These are phyloP conservation scores for Oenanthe javanica DNA, from an alignment of 140 eudicot species.

Conservation along the genomic window DNA sequence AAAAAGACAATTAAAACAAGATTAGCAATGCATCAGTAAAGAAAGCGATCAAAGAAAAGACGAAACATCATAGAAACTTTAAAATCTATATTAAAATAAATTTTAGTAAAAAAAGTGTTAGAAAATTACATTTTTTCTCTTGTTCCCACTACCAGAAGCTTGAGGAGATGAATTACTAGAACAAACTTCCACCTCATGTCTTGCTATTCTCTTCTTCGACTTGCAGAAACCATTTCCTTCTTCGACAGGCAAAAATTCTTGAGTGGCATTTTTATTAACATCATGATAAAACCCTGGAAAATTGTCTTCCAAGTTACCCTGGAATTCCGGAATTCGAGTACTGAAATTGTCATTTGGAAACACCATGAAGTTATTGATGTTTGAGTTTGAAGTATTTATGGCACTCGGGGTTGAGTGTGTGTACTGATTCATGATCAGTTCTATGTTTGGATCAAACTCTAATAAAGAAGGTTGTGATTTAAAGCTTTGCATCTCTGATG, in stretches of 20 bases:
- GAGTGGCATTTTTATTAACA: slow-evolving; percentile 28
- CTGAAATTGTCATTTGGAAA: slow-evolving; percentile 32
- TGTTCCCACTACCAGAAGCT: slow-evolving; percentile 32
- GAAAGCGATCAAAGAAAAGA: not conserved
- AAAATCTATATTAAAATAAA: no score
- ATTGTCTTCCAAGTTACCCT: slow-evolving; percentile 26
- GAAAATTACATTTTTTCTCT: slow-evolving; percentile 33
- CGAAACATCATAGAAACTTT: not conserved
- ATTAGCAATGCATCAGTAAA: not conserved
- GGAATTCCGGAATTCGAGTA: slow-evolving; percentile 17
- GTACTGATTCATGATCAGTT: slow-evolving; percentile 30
- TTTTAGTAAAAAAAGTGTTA: not conserved
- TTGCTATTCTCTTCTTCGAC: slow-evolving; percentile 36
- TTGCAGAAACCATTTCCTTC: slow-evolving; percentile 10
- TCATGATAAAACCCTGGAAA: slow-evolving; percentile 26
- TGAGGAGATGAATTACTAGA: slow-evolving; percentile 47
- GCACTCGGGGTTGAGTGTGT: slow-evolving; percentile 22
- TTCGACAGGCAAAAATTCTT: slow-evolving; percentile 15
- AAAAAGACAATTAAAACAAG: not conserved
- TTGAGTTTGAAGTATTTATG: slow-evolving; percentile 23
- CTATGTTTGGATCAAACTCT: slow-evolving; percentile 52
- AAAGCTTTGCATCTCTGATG: slow-evolving; percentile 31
- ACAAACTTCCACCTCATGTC: slow-evolving; percentile 39
- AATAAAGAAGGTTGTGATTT: slow-evolving; percentile 38
- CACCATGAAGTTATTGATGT: slow-evolving; percentile 30